These are phyloP conservation scores for Skeletonema marinoi DNA, from an alignment of 108 stramenopile genomes.

Conservation along the genomic window DNA sequence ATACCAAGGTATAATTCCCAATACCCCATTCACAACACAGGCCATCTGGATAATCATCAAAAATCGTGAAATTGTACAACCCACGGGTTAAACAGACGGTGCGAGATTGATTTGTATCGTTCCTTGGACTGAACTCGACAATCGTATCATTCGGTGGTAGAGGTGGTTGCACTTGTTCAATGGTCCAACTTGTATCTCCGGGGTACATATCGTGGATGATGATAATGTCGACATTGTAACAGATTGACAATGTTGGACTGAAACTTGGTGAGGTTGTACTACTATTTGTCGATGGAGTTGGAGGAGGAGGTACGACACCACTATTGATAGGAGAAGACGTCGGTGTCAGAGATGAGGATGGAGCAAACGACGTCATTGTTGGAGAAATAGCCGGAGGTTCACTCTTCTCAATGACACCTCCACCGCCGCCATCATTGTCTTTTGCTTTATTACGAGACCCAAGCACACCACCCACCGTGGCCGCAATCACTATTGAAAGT, in stretches of 20 bases:
- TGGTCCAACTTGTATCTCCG: constrained; percentile 1
- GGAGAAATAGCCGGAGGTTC: background rate
- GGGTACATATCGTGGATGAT: background rate
- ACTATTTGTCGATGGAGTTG: background rate
- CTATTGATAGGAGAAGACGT: too few species aligned
- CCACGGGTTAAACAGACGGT: background rate
- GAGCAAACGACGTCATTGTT: too few species aligned
- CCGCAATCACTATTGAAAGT: background rate
- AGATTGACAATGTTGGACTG: background rate
- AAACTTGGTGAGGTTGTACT: too few species aligned
- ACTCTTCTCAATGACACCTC: background rate
- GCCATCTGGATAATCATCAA: background rate
- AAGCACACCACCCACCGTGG: background rate
- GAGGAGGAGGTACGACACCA: background rate
- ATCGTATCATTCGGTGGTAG: background rate
- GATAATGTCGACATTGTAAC: constrained; percentile 2
- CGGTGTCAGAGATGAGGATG: too few species aligned
- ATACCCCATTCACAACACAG: background rate
- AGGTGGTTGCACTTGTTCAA: background rate
- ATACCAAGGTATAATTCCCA: background rate
- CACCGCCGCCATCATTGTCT: background rate
- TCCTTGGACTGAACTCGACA: background rate
- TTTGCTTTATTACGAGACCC: background rate
- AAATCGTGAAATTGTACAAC: background rate
- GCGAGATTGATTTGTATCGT: background rate